These are phyloP conservation scores for Curvularia spicifera DNA, from an alignment of 2,329 filamentous ascomycete species.

Conservation along the genomic window DNA sequence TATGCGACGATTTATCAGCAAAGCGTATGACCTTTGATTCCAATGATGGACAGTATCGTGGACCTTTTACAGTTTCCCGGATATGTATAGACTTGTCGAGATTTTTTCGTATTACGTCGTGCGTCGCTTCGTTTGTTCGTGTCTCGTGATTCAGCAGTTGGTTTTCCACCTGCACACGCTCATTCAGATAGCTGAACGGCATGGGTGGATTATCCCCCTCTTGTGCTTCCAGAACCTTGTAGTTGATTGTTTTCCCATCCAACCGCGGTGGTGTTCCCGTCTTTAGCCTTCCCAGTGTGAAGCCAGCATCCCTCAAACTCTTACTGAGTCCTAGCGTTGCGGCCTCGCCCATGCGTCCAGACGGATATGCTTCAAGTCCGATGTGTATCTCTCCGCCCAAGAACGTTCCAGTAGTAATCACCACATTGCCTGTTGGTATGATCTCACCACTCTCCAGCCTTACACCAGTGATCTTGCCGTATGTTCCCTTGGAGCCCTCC, in stretches of 20 bases:
- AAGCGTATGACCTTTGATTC: constrained; percentile 95
- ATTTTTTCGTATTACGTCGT: constrained; percentile 84
- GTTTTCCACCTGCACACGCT: constrained; percentile 75
- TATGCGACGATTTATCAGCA: constrained; percentile 77
- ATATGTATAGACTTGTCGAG: constrained; percentile 98
- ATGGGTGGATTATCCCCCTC: constrained; percentile 81
- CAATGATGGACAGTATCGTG: constrained; percentile 92
- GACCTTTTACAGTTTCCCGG: constrained; percentile 90
- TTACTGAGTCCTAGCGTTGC: constrained; percentile 93
- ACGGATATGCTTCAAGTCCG: constrained; percentile 80
- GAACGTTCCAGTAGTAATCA: constrained; percentile 97
- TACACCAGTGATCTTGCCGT: constrained; percentile 82
- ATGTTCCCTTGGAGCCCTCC: constrained; percentile 56
- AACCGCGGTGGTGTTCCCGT: constrained; percentile 93
- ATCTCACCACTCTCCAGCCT: constrained; percentile 86
- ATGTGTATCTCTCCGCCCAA: constrained; percentile 96
- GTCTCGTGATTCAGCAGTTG: constrained; percentile 89
- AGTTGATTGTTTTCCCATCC: constrained; percentile 82
- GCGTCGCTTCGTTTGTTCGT: constrained; percentile 81
- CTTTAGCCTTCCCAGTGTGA: constrained; percentile 87
- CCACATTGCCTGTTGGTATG: constrained; percentile 77
- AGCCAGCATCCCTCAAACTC: constrained; percentile 85
- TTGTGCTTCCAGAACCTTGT: constrained; percentile 72
- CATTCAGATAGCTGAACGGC: constrained; percentile 91
- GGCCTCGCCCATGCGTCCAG: constrained; percentile 91